phyloP scores from a whole-genome alignment of 345 rosid species.

The Toxicodendron radicans region DNA sequence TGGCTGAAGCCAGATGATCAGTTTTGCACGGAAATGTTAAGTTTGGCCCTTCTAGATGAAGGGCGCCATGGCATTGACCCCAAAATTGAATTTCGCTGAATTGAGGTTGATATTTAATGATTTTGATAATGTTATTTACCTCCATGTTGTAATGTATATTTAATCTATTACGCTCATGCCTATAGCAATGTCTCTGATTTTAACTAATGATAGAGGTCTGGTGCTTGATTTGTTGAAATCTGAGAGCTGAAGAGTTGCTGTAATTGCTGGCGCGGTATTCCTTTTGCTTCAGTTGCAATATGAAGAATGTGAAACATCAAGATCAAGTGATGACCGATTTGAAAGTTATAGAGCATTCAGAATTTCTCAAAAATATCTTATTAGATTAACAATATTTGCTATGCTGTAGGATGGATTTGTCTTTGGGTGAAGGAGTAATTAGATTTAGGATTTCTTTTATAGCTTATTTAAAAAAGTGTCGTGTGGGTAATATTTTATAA shows the following conservation, averaged over 20 bases:
- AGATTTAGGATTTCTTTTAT: too few species aligned
- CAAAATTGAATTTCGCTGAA: constrained; percentile 47
- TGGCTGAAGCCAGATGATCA: constrained; percentile 84
- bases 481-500: too few species aligned
- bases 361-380: too few species aligned
- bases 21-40: constrained; percentile 88
- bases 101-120: constrained; percentile 1
- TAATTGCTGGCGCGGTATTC: background rate
- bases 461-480: too few species aligned
- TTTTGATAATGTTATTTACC: constrained; percentile 1
- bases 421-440: too few species aligned
- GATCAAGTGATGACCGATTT: too few species aligned
- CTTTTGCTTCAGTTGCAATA: too few species aligned
- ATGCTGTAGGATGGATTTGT: too few species aligned
- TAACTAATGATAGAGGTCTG: background rate
- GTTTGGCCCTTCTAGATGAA: constrained; percentile 71
- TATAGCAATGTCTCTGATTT: background rate
- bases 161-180: background rate
- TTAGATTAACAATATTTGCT: too few species aligned
- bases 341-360: too few species aligned
- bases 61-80: constrained; percentile 58
- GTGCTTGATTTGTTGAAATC: background rate
- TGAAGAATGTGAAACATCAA: too few species aligned
- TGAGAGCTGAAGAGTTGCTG: background rate
- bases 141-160: background rate